A percentile compares a stretch with the other conserved stretches of the same genome.
phyloP scores from a whole-genome alignment of 2,329 filamentous ascomycete species.

The Myriosclerotinia scirpicola region DNA sequence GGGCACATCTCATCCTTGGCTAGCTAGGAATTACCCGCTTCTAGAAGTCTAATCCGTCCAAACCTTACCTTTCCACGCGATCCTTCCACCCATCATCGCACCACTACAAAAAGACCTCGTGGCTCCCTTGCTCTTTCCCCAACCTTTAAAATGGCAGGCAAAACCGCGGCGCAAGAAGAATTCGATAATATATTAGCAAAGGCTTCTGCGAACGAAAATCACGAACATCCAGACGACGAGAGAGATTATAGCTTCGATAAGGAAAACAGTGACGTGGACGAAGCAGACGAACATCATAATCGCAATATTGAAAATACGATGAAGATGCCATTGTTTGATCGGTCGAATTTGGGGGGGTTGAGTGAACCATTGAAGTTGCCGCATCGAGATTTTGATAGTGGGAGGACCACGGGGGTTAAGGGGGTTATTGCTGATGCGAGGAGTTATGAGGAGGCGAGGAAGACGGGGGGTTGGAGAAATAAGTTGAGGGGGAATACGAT shows the following conservation, averaged over 20 bases:
- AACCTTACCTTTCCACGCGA: constrained; percentile 16
- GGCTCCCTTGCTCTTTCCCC: constrained; percentile 25
- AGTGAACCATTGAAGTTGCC: constrained; percentile 54
- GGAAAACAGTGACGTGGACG: constrained; percentile 56
- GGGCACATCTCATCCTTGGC: not conserved
- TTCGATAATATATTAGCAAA: constrained; percentile 62
- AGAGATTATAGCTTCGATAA: constrained; percentile 51
- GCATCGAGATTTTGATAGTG: constrained; percentile 62
- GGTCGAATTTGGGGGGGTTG: constrained; percentile 33
- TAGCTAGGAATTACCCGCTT: constrained; percentile 1
- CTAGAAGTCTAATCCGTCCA: not conserved
- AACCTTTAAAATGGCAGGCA: constrained; percentile 38
- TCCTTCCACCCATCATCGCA: constrained; percentile 17
- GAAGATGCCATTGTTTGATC: constrained; percentile 60
- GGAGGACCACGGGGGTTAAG: constrained; percentile 77
- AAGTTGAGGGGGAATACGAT: constrained; percentile 50
- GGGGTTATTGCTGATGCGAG: constrained; percentile 83
- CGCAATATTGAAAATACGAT: constrained; percentile 61
- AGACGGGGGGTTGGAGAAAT: constrained; percentile 37
- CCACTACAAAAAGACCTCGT: constrained; percentile 29
- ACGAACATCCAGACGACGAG: constrained; percentile 56
- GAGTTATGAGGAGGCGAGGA: constrained; percentile 68
- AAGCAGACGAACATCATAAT: constrained; percentile 43
- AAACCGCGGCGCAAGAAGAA: constrained; percentile 64
- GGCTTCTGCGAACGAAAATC: constrained; percentile 44